Evolutionary conservation across 106 monocot genomes (phyloP), one percentile per base, ranked within the genome.

Genomic region (Gastrodia elata): DNA sequence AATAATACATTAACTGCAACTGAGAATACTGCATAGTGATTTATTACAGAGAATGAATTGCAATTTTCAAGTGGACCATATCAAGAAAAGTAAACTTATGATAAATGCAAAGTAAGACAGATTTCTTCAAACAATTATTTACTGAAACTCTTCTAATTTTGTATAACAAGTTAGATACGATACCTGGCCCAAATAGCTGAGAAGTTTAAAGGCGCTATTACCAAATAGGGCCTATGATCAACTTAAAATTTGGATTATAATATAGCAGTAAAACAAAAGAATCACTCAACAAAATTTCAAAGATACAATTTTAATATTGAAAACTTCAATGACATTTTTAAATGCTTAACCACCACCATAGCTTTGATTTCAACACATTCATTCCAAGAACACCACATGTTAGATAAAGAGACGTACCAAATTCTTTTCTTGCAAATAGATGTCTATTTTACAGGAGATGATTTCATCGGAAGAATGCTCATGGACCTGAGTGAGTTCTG

Each of bases 361-460:
- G 13, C 8, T 61, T 61, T 61, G 30, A 32, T 61, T 61, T 61
- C 61, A 61, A 30, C 27, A 27, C 61, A 27, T 61, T 61, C 28
- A 30, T 61, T 61, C 32, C 14, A 61, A 67, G 67, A 37, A n/a
- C 5, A 67, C 18, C 8, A 61, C 0, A 61, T 32, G 64, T 15
- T 40, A 10, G 39, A 40, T 40, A 41, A 73, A 26, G 20, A 32
- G 38, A 73, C 76, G n/a, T 73, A 80, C 76, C 73, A 64, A 6
- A 13, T 74, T 27, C 38, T 67, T 64, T 40, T 70, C 80, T 71
- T 68, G 58, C 64, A 24, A 59, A 33, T 58, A 52, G 20, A 74
- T 59, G 65, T 38, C 39, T 72, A 41, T 71, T 73, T 67, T 75
- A 26, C 34, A 18, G 5, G 68, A 28, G 52, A 43, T 28, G 40